Percentiles rank a stretch among this genome's conserved stretches.
Conservation (phyloP, 495 filamentous ascomycete species). For the Penicillium lividum region DNA sequence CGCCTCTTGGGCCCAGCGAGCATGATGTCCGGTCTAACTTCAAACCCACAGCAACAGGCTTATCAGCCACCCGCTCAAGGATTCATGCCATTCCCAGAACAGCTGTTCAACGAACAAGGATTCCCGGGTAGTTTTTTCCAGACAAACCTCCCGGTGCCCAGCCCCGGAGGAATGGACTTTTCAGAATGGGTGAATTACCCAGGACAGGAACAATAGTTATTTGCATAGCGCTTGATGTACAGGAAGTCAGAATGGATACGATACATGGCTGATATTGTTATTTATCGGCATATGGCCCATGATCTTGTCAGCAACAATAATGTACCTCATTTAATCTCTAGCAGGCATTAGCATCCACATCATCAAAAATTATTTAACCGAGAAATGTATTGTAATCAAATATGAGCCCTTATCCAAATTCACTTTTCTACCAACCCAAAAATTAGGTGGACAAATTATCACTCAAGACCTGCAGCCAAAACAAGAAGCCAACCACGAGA, state of each 20-base stretch:
- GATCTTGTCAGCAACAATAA: not conserved
- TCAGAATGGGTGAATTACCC: constrained; percentile 50
- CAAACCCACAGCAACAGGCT: constrained; percentile 20
- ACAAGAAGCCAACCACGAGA: constrained; percentile 19
- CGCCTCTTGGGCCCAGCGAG: constrained; percentile 38
- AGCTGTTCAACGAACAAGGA: constrained; percentile 39
- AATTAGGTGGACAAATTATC: not conserved
- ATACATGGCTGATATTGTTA: not conserved
- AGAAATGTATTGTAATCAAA: too few species aligned
- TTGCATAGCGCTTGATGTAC: constrained; percentile 6
- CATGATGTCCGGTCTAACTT: constrained; percentile 10
- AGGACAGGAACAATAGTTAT: constrained; percentile 22
- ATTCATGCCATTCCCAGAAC: constrained; percentile 45
- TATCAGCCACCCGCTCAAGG: constrained; percentile 25
- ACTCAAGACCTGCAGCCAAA: constrained; percentile 10
- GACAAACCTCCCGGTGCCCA: constrained; percentile 38
- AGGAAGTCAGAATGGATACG: constrained; percentile 5
- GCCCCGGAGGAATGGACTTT: constrained; percentile 42
- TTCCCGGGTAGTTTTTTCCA: constrained; percentile 43
- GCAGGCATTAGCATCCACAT: too few species aligned
- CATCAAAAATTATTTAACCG: too few species aligned
- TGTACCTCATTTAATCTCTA: not conserved
- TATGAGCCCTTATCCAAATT: too few species aligned
- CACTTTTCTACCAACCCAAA: not conserved
- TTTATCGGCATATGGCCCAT: not conserved